Evolutionary conservation across 352 stramenopile species (phyloP).

Genomic region (Phytophthora cryptogea): DNA sequence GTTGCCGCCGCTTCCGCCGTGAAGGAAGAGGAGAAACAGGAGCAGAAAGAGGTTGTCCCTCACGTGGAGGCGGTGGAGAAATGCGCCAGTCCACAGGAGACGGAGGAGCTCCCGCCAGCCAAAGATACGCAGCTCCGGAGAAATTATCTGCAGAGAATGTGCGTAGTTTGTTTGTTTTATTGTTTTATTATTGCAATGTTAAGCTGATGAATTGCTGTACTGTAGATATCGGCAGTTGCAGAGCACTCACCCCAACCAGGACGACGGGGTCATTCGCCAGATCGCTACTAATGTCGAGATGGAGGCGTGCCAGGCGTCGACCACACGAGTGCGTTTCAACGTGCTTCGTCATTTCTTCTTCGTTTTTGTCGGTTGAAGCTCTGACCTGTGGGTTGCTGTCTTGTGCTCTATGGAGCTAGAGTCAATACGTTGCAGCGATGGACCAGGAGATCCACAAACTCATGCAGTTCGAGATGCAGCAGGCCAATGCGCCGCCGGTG

Average conservation of each 20-base stretch:
- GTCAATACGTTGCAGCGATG: conserved; percentile 54
- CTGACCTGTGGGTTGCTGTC: conserved; percentile 4
- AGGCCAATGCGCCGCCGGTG: conserved; percentile 19
- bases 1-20: neutral
- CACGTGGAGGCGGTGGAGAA: conserved; percentile 2
- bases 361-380: conserved; percentile 1
- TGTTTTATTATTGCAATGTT: neutral
- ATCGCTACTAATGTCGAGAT: conserved; percentile 76
- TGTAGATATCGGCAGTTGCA: conserved; percentile 70
- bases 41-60: neutral
- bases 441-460: conserved; percentile 70
- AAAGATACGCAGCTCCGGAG: conserved; percentile 31
- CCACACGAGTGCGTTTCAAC: conserved; percentile 37
- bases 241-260: conserved; percentile 57
- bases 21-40: conserved; percentile 8
- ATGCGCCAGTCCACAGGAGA: conserved; percentile 5
- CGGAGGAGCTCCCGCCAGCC: conserved; percentile 12
- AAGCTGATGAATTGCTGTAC: conserved; percentile 2
- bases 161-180: neutral
- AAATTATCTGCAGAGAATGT: conserved; percentile 42
- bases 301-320: conserved; percentile 54
- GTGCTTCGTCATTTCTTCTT: conserved; percentile 12
- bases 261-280: conserved; percentile 52
- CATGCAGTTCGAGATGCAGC: conserved; percentile 52
- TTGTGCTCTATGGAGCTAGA: conserved; percentile 34